phyloP scores from a whole-genome alignment of 1,284 basidiomycete species.

The Cutaneotrichosporon sp. region DNA sequence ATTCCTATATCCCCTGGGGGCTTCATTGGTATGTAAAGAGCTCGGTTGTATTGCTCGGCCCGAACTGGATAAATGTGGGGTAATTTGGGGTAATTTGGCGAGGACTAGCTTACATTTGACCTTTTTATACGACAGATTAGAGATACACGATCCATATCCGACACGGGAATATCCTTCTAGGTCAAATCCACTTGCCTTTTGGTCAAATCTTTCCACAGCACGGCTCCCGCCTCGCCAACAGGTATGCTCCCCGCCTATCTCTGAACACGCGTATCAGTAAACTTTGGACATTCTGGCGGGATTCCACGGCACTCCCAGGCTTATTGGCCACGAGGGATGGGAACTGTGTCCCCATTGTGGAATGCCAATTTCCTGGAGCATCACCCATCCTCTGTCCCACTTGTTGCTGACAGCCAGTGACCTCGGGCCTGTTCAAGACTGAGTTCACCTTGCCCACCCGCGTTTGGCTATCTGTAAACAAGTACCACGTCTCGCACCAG shows the following conservation, averaged over 20 bases:
- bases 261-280: background rate
- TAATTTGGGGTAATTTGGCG: conserved; percentile 9
- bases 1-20: too few species aligned
- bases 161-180: background rate
- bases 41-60: conserved; percentile 6
- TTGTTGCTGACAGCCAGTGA: too few species aligned
- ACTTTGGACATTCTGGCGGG: too few species aligned
- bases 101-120: background rate
- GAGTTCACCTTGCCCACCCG: background rate
- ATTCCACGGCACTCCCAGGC: background rate
- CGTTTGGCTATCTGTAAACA: background rate
- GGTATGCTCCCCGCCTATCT: background rate
- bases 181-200: background rate
- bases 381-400: background rate
- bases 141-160: background rate
- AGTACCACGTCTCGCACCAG: background rate
- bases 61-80: conserved; percentile 7
- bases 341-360: too few species aligned
- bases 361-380: background rate
- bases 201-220: background rate
- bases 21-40: too few species aligned
- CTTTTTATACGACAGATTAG: conserved; percentile 6
- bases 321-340: too few species aligned
- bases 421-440: too few species aligned
- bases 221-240: too few species aligned